A percentile compares a stretch with the other conserved stretches of the same genome.
Evolutionary conservation across 2,329 filamentous ascomycete species (phyloP).

Genomic region (Penicillium sp.): DNA sequence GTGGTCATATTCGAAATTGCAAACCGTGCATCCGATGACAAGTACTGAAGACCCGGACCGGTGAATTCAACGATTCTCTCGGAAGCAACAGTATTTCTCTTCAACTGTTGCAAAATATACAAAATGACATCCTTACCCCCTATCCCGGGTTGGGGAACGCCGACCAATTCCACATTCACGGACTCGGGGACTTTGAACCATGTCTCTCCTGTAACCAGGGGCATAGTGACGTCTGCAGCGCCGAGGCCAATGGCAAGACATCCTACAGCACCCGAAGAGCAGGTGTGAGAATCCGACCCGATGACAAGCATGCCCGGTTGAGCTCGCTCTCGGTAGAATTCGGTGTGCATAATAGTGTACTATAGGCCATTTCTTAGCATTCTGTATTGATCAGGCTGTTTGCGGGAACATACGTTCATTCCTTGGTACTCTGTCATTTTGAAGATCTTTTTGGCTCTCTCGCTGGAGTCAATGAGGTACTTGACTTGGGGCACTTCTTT

Average conservation of each 20-base stretch:
- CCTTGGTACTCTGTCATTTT: conserved; percentile 45
- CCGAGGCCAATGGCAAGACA: conserved; percentile 45
- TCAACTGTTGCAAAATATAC: conserved; percentile 41
- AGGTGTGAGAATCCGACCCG: conserved; percentile 47
- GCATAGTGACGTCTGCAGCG: conserved; percentile 44
- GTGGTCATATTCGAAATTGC: conserved; percentile 49
- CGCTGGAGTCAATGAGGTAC: conserved; percentile 34
- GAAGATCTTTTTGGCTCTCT: conserved; percentile 36
- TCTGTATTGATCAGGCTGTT: background rate
- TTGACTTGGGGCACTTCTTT: conserved; percentile 34
- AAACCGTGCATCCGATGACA: conserved; percentile 44
- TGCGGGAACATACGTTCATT: conserved; percentile 27
- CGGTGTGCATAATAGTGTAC: conserved; percentile 47
- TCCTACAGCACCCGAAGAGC: conserved; percentile 40
- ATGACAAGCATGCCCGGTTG: conserved; percentile 44
- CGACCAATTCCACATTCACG: conserved; percentile 39
- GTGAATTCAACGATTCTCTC: conserved; percentile 46
- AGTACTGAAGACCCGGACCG: conserved; percentile 37
- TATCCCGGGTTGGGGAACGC: conserved; percentile 32
- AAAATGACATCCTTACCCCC: conserved; percentile 48
- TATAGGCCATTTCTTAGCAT: background rate
- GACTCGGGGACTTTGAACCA: conserved; percentile 47
- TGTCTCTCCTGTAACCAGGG: conserved; percentile 44
- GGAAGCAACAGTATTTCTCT: conserved; percentile 45
- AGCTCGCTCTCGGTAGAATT: conserved; percentile 43